Percentiles rank a stretch among this genome's conserved stretches.
Conservation (phyloP, 352 stramenopile species). For the Peronospora belbahrii region DNA sequence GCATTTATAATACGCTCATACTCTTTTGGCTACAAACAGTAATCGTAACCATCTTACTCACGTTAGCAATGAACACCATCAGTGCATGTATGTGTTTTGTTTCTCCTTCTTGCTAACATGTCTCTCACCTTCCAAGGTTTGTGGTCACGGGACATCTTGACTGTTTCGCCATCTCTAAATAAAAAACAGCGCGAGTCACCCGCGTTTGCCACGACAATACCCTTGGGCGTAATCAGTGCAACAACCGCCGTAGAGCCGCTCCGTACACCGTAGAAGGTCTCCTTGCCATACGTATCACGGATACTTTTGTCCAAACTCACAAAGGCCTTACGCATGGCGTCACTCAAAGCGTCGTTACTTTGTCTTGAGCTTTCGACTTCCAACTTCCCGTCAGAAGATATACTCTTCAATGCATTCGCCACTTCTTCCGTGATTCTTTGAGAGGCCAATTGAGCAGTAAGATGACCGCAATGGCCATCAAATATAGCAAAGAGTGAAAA, state of each 20-base stretch:
- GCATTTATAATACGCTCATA: slow-evolving; percentile 60
- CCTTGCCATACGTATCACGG: too few relatives aligned
- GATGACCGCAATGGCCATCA: slow-evolving; percentile 63
- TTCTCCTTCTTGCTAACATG: slow-evolving; percentile 15
- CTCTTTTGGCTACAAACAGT: slow-evolving; percentile 38
- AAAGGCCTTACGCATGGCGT: slow-evolving; percentile 50
- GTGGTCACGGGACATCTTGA: slow-evolving; percentile 87
- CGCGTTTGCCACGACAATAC: slow-evolving; percentile 77
- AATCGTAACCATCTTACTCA: too few relatives aligned
- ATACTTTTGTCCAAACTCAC: too few relatives aligned
- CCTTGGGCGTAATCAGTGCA: slow-evolving; percentile 49
- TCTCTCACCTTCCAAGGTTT: slow-evolving; percentile 80
- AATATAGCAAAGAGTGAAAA: slow-evolving; percentile 75
- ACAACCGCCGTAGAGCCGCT: slow-evolving; percentile 73
- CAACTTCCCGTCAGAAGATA: slow-evolving; percentile 25
- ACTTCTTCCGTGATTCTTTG: slow-evolving; percentile 35
- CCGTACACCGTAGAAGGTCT: slow-evolving; percentile 50
- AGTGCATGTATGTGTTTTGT: background rate
- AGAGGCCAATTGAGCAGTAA: slow-evolving; percentile 45
- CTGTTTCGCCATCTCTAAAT: slow-evolving; percentile 34
- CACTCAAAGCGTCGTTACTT: too few relatives aligned
- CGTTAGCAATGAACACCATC: too few relatives aligned
- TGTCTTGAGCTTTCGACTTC: slow-evolving; percentile 34
- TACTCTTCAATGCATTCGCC: slow-evolving; percentile 24
- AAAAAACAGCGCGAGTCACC: slow-evolving; percentile 77